Evolutionary conservation across 148 eudicot genomes (phyloP), one percentile per base, ranked within the genome.

Genomic region (Rhododendron mucronatum): DNA sequence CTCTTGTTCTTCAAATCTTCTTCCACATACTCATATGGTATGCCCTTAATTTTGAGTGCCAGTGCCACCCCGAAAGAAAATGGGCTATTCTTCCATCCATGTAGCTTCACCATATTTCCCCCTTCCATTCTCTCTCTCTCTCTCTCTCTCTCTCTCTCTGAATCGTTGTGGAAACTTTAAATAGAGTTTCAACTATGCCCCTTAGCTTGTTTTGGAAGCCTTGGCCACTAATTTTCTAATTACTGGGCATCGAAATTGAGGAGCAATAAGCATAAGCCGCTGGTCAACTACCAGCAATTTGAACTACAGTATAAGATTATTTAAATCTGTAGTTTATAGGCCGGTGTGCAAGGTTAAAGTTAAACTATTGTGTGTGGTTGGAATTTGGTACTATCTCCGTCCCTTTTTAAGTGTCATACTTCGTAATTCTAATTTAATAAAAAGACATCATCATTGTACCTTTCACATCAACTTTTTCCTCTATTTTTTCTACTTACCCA

Each of bases 41-140:
- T 88, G 81, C 91, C 91, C 63, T 91, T 91, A 48, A 87, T 23
- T 79, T 86, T 90, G 20, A 90, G 93, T 61, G 91, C 93, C 78
- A 91, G 39, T 33, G 90, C 91, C 18, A 88, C 90, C 71, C 91
- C 83, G 75, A 85, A 80, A 3, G 83, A 59, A 80, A 82, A 91
- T 57, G 89, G 47, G 78, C 93, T 91, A 9, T 81, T 87, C 93
- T 89, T 88, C 88, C 87, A 51, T 21, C 90, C 92, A 80, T 91
- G 84, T 71, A 91, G 59, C 78, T 30, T 86, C 53, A 90, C 91
- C 28, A 61, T 41, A 80, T 75, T 59, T 53, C 84, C 86, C 37
- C 78, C 82, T 23, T 33, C 90, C 91, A 81, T 87, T 18, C 35
- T 30, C 61, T 21, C 80, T 20, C 48, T 75, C 23, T 18, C 37